Conservation (phyloP, 176 grass and related monocot species). For the Aegilops sharonensis region DNA sequence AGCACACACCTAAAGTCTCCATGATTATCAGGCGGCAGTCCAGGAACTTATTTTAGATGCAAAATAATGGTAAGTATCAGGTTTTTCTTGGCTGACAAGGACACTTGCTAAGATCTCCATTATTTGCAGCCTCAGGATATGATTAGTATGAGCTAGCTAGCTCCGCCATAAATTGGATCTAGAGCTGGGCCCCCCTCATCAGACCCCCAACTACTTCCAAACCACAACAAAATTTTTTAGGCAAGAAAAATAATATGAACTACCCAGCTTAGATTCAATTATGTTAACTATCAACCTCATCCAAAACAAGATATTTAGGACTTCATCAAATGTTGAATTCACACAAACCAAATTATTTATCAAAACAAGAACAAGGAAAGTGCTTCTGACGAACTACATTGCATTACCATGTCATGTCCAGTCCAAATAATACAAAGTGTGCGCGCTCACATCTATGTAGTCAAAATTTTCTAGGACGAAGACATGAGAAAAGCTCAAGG, state of each 20-base stretch:
- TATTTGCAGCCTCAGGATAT: slow-evolving; percentile 8
- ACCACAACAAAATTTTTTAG: neutral
- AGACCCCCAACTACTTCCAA: slow-evolving; percentile 1
- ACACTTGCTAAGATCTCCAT: slow-evolving; percentile 20
- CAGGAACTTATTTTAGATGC: neutral
- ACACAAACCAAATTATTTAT: neutral
- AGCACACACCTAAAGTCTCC: neutral
- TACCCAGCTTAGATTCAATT: neutral
- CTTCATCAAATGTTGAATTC: neutral
- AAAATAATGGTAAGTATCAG: neutral
- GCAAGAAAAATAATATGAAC: slow-evolving; percentile 3
- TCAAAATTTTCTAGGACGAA: neutral
- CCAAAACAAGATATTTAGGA: neutral
- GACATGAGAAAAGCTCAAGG: slow-evolving; percentile 6
- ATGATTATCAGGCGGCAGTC: neutral
- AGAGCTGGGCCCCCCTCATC: neutral
- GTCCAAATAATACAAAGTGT: neutral
- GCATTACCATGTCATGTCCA: neutral
- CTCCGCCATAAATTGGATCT: slow-evolving; percentile 18
- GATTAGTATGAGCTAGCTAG: neutral
- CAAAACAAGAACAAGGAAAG: neutral
- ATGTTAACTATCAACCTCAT: neutral
- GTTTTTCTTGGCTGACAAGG: neutral
- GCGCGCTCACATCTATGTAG: neutral
- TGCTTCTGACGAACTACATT: neutral